phyloP scores from a whole-genome alignment of 257 asterid genomes.

The Leptodermis oblonga region DNA sequence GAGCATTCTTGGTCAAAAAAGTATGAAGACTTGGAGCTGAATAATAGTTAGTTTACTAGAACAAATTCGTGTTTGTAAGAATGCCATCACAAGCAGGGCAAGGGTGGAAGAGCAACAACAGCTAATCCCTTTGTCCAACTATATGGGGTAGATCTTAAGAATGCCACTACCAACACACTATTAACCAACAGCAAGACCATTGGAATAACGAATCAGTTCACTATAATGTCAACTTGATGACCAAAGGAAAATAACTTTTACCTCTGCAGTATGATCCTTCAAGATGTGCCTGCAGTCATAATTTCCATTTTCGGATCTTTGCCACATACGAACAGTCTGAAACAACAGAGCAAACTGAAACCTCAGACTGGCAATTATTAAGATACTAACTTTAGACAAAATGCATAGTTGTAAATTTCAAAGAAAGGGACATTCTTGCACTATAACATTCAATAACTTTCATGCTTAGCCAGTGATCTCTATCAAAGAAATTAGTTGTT shows the following conservation, averaged over 20 bases:
- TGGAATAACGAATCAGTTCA: background rate
- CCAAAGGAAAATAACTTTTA: conserved; percentile 15
- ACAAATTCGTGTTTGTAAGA: background rate
- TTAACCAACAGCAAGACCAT: background rate
- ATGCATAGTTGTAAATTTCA: background rate
- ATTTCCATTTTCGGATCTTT: conserved; percentile 61
- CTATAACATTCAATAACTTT: background rate
- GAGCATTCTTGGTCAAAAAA: background rate
- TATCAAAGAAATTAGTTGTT: background rate
- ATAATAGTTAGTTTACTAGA: background rate
- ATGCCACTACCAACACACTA: background rate
- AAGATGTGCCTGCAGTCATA: conserved; percentile 64
- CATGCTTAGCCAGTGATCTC: background rate
- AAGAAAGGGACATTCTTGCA: background rate
- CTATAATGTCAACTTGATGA: background rate
- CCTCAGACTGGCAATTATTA: background rate
- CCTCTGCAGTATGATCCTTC: conserved; percentile 96
- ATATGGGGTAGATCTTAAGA: too few species aligned
- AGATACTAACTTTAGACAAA: background rate
- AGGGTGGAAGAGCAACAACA: background rate
- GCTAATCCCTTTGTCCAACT: too few species aligned
- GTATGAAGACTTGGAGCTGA: background rate
- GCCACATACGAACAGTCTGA: conserved; percentile 98
- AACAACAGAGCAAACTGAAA: background rate
- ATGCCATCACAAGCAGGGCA: background rate